Base-by-base conservation (phyloP, 306 rosid species). In the Trifolium subterraneum region DNA sequence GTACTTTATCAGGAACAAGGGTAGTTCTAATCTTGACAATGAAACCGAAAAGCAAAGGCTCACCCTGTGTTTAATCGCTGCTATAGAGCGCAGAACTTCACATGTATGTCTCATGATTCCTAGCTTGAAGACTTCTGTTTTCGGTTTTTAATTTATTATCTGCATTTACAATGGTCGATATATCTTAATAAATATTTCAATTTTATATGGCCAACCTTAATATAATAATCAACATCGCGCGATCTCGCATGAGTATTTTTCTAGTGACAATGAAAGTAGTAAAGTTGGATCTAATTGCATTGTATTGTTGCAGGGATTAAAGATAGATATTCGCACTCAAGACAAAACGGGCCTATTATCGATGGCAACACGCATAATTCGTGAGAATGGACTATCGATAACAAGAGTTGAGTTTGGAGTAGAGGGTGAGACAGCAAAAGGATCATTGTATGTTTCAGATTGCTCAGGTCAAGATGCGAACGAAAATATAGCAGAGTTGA, bases 1-100 rank as follows among this genome's bases (percentile, higher is more conserved):
- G 35, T 56, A 56, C 63, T 56, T 56, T 27, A 22, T 56, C 35
- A 56, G 63, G 35, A 56, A 22, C 33, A 25, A 23, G 35, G 31
- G 18, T 56, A 56, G 10, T 56, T 56, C 33, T 11, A 56, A 22
- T 22, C 60, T 20, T 4, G 60, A 54, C 60, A 54, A 10, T 9
- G 15, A 54, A 54, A 54, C 31, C 60, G 60, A 54, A 54, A 54
- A 54, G 60, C 29, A 23, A 56, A 23, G n/a, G 16, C 63, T 23
- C 36, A 56, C 63, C 16, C 36, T 23, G 23, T 56, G 63, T 22
- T 56, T 56, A 56, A 56, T 56, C 35, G 63, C 63, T 13, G 63
- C 63, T 2, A 23, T 56, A 56, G 35, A 56, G 35, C 35, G 35
- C 63, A 56, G 63, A 54, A 3, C 60, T 54, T 54, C 60, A 54